phyloP scores from a whole-genome alignment of 805 yeast genomes.

The Saccharomycopsis javanensis region DNA sequence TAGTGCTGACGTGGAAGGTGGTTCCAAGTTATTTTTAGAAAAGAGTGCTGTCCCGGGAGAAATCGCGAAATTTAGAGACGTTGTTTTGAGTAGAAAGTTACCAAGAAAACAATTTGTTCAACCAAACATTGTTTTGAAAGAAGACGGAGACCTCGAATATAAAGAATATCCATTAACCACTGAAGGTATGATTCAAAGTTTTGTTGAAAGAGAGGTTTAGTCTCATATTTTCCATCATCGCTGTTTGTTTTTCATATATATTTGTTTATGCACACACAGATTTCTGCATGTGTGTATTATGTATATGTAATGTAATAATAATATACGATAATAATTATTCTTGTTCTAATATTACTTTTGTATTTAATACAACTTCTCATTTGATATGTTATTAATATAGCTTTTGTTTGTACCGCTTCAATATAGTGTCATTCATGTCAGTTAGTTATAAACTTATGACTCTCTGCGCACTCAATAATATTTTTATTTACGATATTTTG shows the following conservation, averaged over 20 bases:
- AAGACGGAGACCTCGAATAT: constrained; percentile 26
- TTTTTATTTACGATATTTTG: background rate
- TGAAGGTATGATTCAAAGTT: constrained; percentile 71
- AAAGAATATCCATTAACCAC: constrained; percentile 67
- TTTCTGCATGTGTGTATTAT: background rate
- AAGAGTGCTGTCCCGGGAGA: constrained; percentile 62
- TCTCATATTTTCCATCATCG: background rate
- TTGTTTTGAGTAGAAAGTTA: constrained; percentile 59
- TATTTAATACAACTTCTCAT: too few species aligned
- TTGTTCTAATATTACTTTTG: background rate
- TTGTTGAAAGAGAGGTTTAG: constrained; percentile 45
- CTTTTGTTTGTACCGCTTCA: background rate
- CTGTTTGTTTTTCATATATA: background rate
- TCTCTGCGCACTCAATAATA: background rate
- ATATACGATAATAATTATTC: background rate
- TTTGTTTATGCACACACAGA: background rate
- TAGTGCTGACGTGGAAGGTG: constrained; percentile 60
- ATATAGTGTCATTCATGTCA: too few species aligned
- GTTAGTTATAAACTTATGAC: background rate
- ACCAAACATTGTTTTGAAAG: constrained; percentile 52
- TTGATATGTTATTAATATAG: too few species aligned
- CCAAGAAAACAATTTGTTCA: constrained; percentile 83
- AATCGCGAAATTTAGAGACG: constrained; percentile 53
- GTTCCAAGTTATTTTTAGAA: constrained; percentile 51
- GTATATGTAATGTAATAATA: background rate